Evolutionary conservation across 306 rosid species (phyloP).

Genomic region (Dryas octopetala): DNA sequence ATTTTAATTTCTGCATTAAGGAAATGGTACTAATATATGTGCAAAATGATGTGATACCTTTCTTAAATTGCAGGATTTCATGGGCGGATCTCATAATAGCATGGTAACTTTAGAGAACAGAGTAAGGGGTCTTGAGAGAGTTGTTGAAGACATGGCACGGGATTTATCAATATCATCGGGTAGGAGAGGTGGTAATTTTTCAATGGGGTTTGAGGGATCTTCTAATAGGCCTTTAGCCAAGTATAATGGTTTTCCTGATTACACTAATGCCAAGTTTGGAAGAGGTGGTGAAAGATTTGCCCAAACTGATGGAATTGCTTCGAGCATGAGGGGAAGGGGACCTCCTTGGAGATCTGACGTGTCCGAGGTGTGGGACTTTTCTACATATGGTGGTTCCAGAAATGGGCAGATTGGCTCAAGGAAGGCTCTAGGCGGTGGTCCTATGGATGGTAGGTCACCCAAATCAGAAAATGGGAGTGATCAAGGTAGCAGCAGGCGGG

Average conservation of each 20-base stretch:
- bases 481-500: constrained; percentile 80
- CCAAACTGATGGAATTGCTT: constrained; percentile 73
- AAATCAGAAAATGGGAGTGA: constrained; percentile 75
- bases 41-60: constrained; percentile 9
- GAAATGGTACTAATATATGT: constrained; percentile 17
- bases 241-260: constrained; percentile 77
- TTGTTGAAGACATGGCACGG: constrained; percentile 93
- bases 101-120: constrained; percentile 96
- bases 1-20: constrained; percentile 20
- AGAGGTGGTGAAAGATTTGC: constrained; percentile 73
- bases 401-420: constrained; percentile 75
- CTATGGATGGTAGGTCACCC: constrained; percentile 76
- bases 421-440: constrained; percentile 65
- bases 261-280: constrained; percentile 73
- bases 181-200: constrained; percentile 67
- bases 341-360: constrained; percentile 80
- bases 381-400: constrained; percentile 67
- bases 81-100: constrained; percentile 97
- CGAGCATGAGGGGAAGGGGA: constrained; percentile 79
- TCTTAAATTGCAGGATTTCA: constrained; percentile 79
- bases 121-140: constrained; percentile 96
- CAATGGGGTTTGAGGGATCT: constrained; percentile 77
- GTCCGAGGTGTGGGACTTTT: constrained; percentile 75
- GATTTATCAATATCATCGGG: constrained; percentile 87
- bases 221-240: constrained; percentile 68